These are phyloP conservation scores for Sarocladium oryzae DNA, from an alignment of 2,329 filamentous ascomycete species.

Conservation along the genomic window DNA sequence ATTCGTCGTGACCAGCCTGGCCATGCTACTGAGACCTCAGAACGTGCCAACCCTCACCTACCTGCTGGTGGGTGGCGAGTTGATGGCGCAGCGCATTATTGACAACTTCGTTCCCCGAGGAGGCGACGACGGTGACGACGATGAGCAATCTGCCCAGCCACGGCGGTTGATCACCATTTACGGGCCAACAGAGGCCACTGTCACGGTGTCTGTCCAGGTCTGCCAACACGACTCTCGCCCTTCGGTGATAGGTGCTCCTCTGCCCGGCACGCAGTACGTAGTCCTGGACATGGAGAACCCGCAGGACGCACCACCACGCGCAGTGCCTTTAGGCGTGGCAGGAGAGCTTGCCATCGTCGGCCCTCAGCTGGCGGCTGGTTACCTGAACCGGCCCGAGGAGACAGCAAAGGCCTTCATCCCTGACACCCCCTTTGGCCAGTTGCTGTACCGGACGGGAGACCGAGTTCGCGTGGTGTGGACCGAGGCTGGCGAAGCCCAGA, in stretches of 20 bases:
- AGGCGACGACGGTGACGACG: slow-evolving; percentile 3
- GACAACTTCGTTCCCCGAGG: not conserved
- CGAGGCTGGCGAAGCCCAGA: not conserved
- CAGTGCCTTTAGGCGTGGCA: not conserved
- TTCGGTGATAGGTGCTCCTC: not conserved
- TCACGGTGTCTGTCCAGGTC: not conserved
- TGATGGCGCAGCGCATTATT: slow-evolving; percentile 9
- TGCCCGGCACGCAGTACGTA: not conserved
- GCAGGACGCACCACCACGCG: not conserved
- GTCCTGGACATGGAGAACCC: slow-evolving; percentile 1
- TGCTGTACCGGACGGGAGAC: slow-evolving; percentile 86
- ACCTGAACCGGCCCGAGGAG: slow-evolving; percentile 74
- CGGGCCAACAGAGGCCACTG: slow-evolving; percentile 9
- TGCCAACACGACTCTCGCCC: not conserved
- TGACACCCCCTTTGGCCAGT: slow-evolving; percentile 55
- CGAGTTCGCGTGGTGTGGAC: slow-evolving; percentile 47
- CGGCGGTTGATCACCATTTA: slow-evolving; percentile 9
- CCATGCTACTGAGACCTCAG: slow-evolving; percentile 10
- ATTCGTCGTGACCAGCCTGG: slow-evolving; percentile 11
- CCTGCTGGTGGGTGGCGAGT: slow-evolving; percentile 12
- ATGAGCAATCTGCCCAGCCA: not conserved
- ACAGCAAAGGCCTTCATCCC: slow-evolving; percentile 58
- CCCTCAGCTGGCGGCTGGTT: slow-evolving; percentile 69
- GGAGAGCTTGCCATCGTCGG: slow-evolving; percentile 74
- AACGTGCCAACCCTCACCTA: slow-evolving; percentile 11